Evolutionary conservation across 176 grass and related monocot genomes (phyloP).

Genomic region (Ananas comosus): DNA sequence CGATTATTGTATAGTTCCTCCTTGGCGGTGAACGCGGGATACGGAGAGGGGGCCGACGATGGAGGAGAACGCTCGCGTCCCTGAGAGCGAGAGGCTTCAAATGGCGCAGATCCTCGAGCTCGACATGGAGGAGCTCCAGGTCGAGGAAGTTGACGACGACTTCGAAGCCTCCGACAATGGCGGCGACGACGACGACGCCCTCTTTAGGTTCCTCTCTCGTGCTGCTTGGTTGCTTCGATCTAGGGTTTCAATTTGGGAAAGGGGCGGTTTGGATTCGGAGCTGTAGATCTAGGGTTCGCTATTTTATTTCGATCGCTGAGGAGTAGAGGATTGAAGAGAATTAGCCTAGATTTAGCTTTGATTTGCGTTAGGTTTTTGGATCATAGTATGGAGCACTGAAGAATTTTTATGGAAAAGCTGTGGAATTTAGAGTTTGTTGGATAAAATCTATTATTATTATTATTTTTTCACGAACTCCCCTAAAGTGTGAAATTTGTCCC

Average conservation of each 20-base stretch:
- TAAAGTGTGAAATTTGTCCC: no score
- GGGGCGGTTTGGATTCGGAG: not conserved
- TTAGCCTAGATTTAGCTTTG: no score
- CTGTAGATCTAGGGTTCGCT: not conserved
- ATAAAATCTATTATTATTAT: no score
- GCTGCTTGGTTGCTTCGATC: not conserved
- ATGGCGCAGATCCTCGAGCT: slow-evolving; percentile 86
- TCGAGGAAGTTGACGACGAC: slow-evolving; percentile 45
- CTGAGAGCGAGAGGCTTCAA: slow-evolving; percentile 53
- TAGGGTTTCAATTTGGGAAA: slow-evolving; percentile 8
- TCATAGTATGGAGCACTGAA: no score
- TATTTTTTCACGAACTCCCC: no score
- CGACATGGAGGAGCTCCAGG: slow-evolving; percentile 76
- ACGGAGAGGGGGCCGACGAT: slow-evolving; percentile 22
- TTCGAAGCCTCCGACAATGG: slow-evolving; percentile 1
- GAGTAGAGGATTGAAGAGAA: no score
- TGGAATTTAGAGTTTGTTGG: no score
- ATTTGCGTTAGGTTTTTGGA: no score
- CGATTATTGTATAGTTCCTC: no score
- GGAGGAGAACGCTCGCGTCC: slow-evolving; percentile 39
- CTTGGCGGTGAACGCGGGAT: no score
- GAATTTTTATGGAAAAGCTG: no score
- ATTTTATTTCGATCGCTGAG: not conserved
- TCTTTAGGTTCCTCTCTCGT: slow-evolving; percentile 31
- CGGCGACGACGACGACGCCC: slow-evolving; percentile 25